A percentile compares a stretch with the other conserved stretches of the same genome.
These are phyloP conservation scores for Pichia sp. DNA, from an alignment of 1,139 yeast species.

Conservation along the genomic window DNA sequence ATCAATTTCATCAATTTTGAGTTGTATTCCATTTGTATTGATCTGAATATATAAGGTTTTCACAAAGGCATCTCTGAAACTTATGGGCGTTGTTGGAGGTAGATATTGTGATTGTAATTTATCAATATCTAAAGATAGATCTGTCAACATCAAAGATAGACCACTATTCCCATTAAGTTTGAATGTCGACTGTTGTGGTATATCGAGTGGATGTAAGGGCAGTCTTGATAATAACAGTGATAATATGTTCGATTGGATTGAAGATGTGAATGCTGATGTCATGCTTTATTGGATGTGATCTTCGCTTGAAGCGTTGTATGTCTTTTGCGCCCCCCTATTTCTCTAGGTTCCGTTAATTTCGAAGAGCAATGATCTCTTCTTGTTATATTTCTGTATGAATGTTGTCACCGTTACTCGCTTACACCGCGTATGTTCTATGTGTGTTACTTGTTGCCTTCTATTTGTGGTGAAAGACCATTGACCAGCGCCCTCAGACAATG, in stretches of 20 bases:
- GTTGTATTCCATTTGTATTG: slow-evolving; percentile 10
- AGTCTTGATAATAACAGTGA: slow-evolving; percentile 11
- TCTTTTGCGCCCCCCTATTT: too few species aligned
- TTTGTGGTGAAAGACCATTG: too few species aligned
- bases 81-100: slow-evolving; percentile 11
- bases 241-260: slow-evolving; percentile 13
- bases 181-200: slow-evolving; percentile 12
- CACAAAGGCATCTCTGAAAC: slow-evolving; percentile 12
- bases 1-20: slow-evolving; percentile 4
- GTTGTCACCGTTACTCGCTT: too few species aligned
- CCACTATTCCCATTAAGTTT: slow-evolving; percentile 10
- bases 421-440: too few species aligned
- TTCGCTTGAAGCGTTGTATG: too few species aligned
- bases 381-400: too few species aligned
- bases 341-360: too few species aligned
- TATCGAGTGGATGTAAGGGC: slow-evolving; percentile 14
- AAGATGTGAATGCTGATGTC: slow-evolving; percentile 12
- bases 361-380: too few species aligned
- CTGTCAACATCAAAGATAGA: slow-evolving; percentile 10
- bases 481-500: too few species aligned
- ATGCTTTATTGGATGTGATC: too few species aligned
- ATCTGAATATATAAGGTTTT: slow-evolving; percentile 10
- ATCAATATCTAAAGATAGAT: slow-evolving; percentile 14
- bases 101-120: slow-evolving; percentile 11
- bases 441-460: too few species aligned